A percentile compares a stretch with the other conserved stretches of the same genome.
phyloP scores from a whole-genome alignment of 1,284 basidiomycete genomes.

The Grifola frondosa region DNA sequence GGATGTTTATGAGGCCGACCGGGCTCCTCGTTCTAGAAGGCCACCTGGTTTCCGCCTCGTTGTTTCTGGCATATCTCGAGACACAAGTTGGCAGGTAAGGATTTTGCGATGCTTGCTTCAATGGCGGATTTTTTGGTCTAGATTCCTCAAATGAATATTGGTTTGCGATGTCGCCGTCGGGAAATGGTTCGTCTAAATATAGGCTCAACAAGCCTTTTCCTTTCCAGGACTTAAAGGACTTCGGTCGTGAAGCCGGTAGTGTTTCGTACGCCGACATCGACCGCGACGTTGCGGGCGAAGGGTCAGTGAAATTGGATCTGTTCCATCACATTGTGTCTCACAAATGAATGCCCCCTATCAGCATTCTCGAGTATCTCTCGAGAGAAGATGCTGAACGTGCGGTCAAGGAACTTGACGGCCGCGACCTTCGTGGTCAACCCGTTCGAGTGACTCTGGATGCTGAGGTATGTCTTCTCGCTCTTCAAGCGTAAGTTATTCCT shows the following conservation, averaged over 20 bases:
- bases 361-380: slow-evolving; percentile 86
- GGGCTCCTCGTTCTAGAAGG: slow-evolving; percentile 62
- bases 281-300: slow-evolving; percentile 78
- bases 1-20: slow-evolving; percentile 65
- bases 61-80: slow-evolving; percentile 84
- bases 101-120: slow-evolving; percentile 8
- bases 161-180: neutral
- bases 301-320: slow-evolving; percentile 51
- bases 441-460: slow-evolving; percentile 76
- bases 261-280: slow-evolving; percentile 95
- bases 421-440: slow-evolving; percentile 76
- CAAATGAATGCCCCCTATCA: slow-evolving; percentile 38
- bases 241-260: slow-evolving; percentile 87
- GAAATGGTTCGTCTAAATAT: slow-evolving; percentile 1
- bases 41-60: slow-evolving; percentile 82
- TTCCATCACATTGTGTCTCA: slow-evolving; percentile 4
- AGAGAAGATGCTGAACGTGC: slow-evolving; percentile 90
- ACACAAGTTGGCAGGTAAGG: slow-evolving; percentile 96
- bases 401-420: slow-evolving; percentile 81
- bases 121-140: neutral
- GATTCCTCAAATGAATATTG: neutral
- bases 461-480: slow-evolving; percentile 43
- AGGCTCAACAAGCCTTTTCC: slow-evolving; percentile 12
- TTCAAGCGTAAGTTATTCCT: neutral
- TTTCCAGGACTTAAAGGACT: slow-evolving; percentile 93